Conservation (phyloP, 2,329 filamentous ascomycete species). For the Botryotinia calthae region DNA sequence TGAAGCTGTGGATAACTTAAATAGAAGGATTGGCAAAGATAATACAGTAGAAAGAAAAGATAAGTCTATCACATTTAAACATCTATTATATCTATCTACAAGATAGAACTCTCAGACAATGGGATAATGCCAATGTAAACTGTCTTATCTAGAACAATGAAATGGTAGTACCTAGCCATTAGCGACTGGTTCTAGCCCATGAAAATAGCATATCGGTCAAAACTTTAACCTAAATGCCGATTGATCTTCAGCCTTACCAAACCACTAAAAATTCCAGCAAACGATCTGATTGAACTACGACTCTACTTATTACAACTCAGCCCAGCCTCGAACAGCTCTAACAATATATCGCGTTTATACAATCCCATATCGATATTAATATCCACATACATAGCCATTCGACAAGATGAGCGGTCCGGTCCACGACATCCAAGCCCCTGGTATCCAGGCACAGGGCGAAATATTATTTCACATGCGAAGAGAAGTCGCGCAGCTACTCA, state of each 20-base stretch:
- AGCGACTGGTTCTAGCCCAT: neutral
- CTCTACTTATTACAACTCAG: neutral
- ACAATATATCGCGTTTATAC: neutral
- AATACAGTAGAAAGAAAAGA: neutral
- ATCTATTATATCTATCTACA: neutral
- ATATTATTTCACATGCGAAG: slow-evolving; percentile 62
- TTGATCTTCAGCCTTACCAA: slow-evolving; percentile 20
- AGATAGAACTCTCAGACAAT: neutral
- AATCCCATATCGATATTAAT: neutral
- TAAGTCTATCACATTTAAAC: neutral
- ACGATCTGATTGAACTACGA: neutral
- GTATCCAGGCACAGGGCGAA: slow-evolving; percentile 61
- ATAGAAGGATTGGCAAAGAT: neutral
- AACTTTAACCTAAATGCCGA: slow-evolving; percentile 8
- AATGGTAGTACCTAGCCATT: neutral
- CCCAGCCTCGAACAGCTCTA: neutral
- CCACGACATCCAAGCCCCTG: slow-evolving; percentile 53
- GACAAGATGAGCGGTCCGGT: slow-evolving; percentile 28
- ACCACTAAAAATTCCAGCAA: slow-evolving; percentile 12
- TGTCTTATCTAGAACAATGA: neutral
- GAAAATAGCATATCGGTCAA: slow-evolving; percentile 1
- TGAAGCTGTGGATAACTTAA: neutral
- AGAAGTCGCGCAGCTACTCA: slow-evolving; percentile 74
- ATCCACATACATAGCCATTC: neutral
- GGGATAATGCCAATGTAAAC: neutral